Base-by-base conservation (phyloP, 768 basidiomycete species). In the Kwoniella europaea region DNA sequence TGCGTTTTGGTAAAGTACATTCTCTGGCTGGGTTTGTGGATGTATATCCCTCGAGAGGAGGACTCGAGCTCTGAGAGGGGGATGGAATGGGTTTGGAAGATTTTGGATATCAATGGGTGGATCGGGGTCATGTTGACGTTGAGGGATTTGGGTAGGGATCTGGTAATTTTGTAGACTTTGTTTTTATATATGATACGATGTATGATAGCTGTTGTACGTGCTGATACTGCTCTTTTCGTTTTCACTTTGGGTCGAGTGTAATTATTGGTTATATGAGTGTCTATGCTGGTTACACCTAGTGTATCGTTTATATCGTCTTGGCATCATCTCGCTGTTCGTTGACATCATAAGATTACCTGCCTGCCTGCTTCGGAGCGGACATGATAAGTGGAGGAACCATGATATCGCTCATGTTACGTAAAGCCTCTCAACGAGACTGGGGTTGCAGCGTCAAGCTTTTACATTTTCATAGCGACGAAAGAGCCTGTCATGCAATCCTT, bases 1-100 rank as follows among this genome's bases (percentile, higher is more conserved):
- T 70, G 68, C 0, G 29, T 24, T 29, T 70, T 70, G 12, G 68
- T 70, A 20, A 70, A 70, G 35, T 70, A 70, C 18, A 54, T 56
- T 35, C n/a, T 16, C 13, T 29, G 20, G 13, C 18, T 56, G 7
- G 67, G 29, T 3, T 15, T 60, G 20, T 68, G 67, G 41, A 53
- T 53, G 27, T 63, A 42, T 6, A 63, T 50, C 20, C 68, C 68
- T 42, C 55, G 22, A 13, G 63, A 63, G 18, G 62, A 58, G 1
- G 57, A 7, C 20, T 65, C 50, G 4, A 71, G 59, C 18, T 71
- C 69, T 13, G 63, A 24, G 4, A 71, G 24, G 5, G 63, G 50
- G 52, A 71, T 62, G 1, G 43, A 50, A n/a, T 22, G 27, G 2
- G 44, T 43, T 2, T 29, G n/a, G 59, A 71, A 66, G 57, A 66